phyloP scores from a whole-genome alignment of 176 grass and related monocot genomes.

The Carex scoparia region DNA sequence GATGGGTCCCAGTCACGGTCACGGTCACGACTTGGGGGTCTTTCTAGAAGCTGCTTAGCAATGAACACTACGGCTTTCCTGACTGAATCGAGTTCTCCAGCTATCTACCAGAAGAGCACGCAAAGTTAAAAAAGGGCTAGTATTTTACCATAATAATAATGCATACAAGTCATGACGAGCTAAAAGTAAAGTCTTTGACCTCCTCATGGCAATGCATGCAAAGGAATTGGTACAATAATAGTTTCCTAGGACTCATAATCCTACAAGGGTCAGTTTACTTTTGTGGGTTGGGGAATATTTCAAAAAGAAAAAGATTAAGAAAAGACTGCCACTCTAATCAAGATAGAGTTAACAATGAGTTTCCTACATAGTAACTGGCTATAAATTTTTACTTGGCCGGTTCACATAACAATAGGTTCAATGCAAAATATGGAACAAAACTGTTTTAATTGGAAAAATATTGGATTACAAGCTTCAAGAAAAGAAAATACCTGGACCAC shows the following conservation, averaged over 20 bases:
- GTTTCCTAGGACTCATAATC: neutral
- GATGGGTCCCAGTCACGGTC: constrained; percentile 44
- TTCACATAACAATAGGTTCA: neutral
- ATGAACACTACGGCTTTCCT: constrained; percentile 65
- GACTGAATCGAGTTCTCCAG: constrained; percentile 62
- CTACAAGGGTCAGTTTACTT: neutral
- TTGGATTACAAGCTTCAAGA: neutral
- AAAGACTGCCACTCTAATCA: neutral
- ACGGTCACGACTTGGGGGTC: constrained; percentile 48
- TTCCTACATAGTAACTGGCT: neutral
- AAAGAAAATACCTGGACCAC: constrained; percentile 61
- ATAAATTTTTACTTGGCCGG: neutral
- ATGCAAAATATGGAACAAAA: neutral
- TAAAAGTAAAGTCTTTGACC: neutral
- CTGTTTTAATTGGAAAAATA: constrained; percentile 12
- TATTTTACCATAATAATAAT: neutral
- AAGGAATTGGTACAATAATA: neutral
- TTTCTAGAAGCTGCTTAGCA: constrained; percentile 56
- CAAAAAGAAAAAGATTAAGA: neutral
- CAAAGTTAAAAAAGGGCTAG: neutral
- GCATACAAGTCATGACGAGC: neutral
- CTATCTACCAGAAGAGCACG: constrained; percentile 47
- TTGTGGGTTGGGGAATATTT: neutral
- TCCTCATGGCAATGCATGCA: neutral
- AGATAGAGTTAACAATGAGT: neutral